Evolutionary conservation across 306 rosid species (phyloP).

Genomic region (Cajanus cajan): DNA sequence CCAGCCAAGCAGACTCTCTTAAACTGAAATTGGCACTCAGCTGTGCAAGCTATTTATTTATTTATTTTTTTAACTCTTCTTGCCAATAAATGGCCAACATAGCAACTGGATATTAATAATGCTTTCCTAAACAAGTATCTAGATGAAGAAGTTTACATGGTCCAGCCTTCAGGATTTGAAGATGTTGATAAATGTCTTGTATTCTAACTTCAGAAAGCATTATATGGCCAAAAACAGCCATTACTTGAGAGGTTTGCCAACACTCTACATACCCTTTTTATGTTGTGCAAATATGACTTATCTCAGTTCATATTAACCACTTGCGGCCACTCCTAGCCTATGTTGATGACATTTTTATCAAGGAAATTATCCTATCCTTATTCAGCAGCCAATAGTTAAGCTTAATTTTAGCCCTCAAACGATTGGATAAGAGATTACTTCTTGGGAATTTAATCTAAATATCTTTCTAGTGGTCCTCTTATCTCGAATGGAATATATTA

Average conservation of each 20-base stretch:
- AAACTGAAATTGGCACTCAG: background rate
- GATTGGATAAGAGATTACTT: background rate
- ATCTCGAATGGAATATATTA: background rate
- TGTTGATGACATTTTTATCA: no score
- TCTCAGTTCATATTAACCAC: no score
- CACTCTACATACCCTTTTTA: no score
- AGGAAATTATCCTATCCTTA: background rate
- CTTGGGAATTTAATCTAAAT: background rate
- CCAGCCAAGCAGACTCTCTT: background rate
- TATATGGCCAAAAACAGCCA: background rate
- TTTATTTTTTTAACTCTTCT: background rate
- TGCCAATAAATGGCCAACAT: background rate
- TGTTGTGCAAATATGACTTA: no score
- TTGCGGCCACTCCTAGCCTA: no score
- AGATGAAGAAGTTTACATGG: no score
- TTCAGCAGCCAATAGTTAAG: background rate
- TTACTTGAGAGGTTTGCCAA: no score
- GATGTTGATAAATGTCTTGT: background rate
- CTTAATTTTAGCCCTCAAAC: background rate
- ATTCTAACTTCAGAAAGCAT: background rate
- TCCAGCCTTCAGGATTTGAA: background rate
- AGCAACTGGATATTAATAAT: background rate
- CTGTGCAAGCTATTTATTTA: background rate
- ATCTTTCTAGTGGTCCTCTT: background rate
- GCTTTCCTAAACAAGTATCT: no score